Evolutionary conservation across 768 basidiomycete genomes (phyloP), one percentile per base, ranked within the genome.

Genomic region (Punctularia strigosozonata): DNA sequence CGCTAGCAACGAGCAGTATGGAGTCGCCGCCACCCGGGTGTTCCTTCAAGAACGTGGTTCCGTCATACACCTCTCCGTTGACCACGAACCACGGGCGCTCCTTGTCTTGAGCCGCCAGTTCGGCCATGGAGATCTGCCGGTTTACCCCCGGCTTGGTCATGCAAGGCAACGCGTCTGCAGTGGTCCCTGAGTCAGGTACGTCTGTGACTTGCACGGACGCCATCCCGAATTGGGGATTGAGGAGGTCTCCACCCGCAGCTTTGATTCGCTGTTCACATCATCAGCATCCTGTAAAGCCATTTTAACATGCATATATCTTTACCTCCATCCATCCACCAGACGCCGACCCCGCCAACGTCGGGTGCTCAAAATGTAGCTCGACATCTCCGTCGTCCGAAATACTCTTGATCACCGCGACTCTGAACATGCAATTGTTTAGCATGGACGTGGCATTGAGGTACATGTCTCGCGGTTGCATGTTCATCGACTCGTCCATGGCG

Each of bases 241-340:
- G 48, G 12, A 69, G 57, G 43, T 76, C 64, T 6, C 52, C 39
- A 0, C 71, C 72, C 14, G 51, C 56, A 7, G 56, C 52, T 53
- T 74, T 73, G 43, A 75, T 50, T 10, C 73, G 60, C 55, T 65
- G 35, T 13, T 18, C 14, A 30, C 4, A 25, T 1, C 23, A 38
- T 13, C 19, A 25, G 21, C 21, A 31, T 23, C 6, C 8, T n/a
- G 17, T 19, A 8, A 6, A 20, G 13, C 20, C 13, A 17, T 2
- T 23, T 13, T 6, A 24, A 37, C 2, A 37, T 34, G 20, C 19
- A 20, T 28, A 13, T 23, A 17, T 21, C 22, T 18, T 38, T 36
- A 64, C 59, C 50, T 74, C 64, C 77, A 79, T 78, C 77, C 77
- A 80, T 3, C 76, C 75, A 4, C 68, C 68, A 15, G 61, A 42